Conservation (phyloP, 1,284 basidiomycete genomes). For the Malassezia cuniculi region DNA sequence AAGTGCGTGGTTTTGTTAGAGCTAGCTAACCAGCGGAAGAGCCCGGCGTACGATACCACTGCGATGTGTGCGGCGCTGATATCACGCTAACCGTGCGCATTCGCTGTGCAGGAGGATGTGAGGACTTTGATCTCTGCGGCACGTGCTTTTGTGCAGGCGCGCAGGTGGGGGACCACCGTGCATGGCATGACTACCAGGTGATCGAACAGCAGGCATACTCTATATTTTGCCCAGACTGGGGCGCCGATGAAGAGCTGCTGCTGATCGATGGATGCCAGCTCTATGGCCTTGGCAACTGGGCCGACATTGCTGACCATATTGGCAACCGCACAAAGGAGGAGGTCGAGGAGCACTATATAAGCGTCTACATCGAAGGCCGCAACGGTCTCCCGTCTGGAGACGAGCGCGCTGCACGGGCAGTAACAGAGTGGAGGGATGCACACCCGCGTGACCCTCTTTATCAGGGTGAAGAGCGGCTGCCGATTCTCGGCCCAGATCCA, state of each 20-base stretch:
- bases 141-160: slow-evolving; percentile 80
- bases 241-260: slow-evolving; percentile 91
- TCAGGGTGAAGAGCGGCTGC: slow-evolving; percentile 24
- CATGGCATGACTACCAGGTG: slow-evolving; percentile 80
- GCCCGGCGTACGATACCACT: slow-evolving; percentile 42
- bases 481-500: slow-evolving; percentile 32
- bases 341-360: slow-evolving; percentile 75
- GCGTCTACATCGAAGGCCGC: slow-evolving; percentile 57
- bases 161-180: slow-evolving; percentile 73
- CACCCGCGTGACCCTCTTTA: slow-evolving; percentile 13
- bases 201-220: slow-evolving; percentile 92
- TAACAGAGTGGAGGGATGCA: slow-evolving; percentile 11
- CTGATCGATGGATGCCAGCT: slow-evolving; percentile 77
- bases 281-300: slow-evolving; percentile 92
- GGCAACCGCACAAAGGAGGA: slow-evolving; percentile 90
- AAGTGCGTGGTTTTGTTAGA: slow-evolving; percentile 4
- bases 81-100: slow-evolving; percentile 43
- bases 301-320: slow-evolving; percentile 86
- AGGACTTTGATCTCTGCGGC: slow-evolving; percentile 48
- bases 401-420: slow-evolving; percentile 19
- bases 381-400: slow-evolving; percentile 32
- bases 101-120: slow-evolving; percentile 40
- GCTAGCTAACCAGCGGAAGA: slow-evolving; percentile 22
- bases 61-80: slow-evolving; percentile 43
- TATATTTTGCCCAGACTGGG: slow-evolving; percentile 90